Percentiles rank a stretch among this genome's conserved stretches.
Conservation (phyloP, 495 filamentous ascomycete genomes). For the Aspergillus incahuasiensis region DNA sequence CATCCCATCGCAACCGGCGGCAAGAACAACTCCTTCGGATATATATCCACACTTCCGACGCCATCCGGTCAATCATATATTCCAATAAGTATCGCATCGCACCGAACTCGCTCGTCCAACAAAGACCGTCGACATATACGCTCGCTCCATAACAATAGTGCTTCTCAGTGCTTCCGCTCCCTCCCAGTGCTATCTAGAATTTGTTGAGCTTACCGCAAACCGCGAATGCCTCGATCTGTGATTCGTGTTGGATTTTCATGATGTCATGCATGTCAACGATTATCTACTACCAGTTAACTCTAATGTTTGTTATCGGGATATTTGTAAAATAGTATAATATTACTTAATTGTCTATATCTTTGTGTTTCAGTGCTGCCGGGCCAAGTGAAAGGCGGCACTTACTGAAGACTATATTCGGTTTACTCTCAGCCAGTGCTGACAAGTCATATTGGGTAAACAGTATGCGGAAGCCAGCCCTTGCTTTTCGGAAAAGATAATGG, state of each 20-base stretch:
- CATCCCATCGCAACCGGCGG: neutral
- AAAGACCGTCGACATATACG: neutral
- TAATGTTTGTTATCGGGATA: conserved; percentile 5
- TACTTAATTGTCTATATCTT: neutral
- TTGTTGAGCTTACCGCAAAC: neutral
- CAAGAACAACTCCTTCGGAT: neutral
- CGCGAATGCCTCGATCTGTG: neutral
- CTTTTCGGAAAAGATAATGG: neutral
- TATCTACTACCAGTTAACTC: conserved; percentile 9
- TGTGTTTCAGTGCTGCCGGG: too few species aligned
- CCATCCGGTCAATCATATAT: neutral
- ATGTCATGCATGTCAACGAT: conserved; percentile 12
- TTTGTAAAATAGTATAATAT: conserved; percentile 19
- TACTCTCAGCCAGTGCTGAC: too few species aligned
- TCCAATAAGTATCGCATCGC: neutral
- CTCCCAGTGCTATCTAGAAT: conserved; percentile 1
- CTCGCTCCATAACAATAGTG: neutral
- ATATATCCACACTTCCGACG: neutral
- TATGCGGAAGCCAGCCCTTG: too few species aligned
- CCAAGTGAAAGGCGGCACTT: too few species aligned
- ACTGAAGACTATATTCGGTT: too few species aligned
- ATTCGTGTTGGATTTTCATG: conserved; percentile 1
- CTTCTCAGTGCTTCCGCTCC: neutral
- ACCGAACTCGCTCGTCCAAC: neutral
- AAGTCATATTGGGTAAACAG: too few species aligned